phyloP scores from a whole-genome alignment of 1,284 basidiomycete species.

The Tylopilus sp. region DNA sequence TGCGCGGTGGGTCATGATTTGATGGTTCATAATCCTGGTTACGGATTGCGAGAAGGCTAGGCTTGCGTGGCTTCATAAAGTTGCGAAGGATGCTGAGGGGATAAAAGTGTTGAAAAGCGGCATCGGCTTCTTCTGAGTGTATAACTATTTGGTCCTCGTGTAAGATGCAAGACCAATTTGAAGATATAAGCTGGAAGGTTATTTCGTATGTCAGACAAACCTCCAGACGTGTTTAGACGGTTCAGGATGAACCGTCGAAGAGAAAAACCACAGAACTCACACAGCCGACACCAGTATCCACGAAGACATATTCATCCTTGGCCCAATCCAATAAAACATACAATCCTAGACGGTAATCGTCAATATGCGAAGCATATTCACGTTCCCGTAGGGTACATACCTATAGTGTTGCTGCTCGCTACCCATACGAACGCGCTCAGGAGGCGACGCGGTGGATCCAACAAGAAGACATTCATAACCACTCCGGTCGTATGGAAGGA shows the following conservation, averaged over 20 bases:
- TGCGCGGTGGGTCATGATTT: constrained; percentile 5
- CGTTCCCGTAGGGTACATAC: constrained; percentile 11
- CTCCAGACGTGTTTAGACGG: constrained; percentile 1
- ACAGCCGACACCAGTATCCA: constrained; percentile 67
- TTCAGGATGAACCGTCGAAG: constrained; percentile 3
- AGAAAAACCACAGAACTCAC: constrained; percentile 38
- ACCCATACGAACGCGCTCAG: constrained; percentile 66
- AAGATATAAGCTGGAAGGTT: constrained; percentile 45
- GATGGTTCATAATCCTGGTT: constrained; percentile 6
- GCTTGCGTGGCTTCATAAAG: constrained; percentile 23
- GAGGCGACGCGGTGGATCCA: constrained; percentile 58
- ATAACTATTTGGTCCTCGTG: constrained; percentile 58
- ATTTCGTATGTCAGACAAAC: constrained; percentile 7
- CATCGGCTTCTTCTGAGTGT: constrained; percentile 53
- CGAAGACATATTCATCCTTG: constrained; percentile 57
- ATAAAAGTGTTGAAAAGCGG: constrained; percentile 33
- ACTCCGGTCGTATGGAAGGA: constrained; percentile 60
- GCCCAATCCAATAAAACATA: constrained; percentile 67
- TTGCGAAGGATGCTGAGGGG: constrained; percentile 29
- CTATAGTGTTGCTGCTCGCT: constrained; percentile 36
- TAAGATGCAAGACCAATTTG: constrained; percentile 72
- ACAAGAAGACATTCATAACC: constrained; percentile 72
- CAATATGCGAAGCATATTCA: constrained; percentile 33
- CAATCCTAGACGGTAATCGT: constrained; percentile 41
- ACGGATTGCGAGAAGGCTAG: constrained; percentile 18